These are phyloP conservation scores for Claviceps digitariae DNA, from an alignment of 2,329 filamentous ascomycete genomes.

Conservation along the genomic window DNA sequence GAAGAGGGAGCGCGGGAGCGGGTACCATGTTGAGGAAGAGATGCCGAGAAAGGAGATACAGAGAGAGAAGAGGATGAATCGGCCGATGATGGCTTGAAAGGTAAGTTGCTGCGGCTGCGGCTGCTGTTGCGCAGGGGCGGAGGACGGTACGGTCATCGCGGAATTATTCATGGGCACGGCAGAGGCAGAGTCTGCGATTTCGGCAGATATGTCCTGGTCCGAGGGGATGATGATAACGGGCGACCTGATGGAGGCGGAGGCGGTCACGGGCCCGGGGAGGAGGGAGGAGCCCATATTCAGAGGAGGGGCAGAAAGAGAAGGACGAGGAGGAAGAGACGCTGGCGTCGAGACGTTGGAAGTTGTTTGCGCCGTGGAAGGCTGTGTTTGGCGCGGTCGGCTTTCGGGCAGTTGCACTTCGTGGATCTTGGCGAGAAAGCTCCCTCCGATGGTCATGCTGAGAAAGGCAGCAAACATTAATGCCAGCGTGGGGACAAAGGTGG, in stretches of 20 bases:
- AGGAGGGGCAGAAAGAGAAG: constrained; percentile 8
- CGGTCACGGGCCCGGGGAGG: constrained; percentile 29
- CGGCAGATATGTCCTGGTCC: constrained; percentile 49
- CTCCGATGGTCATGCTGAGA: constrained; percentile 42
- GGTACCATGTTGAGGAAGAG: constrained; percentile 48
- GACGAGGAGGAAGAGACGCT: constrained; percentile 1
- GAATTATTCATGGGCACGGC: constrained; percentile 16
- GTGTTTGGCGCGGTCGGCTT: constrained; percentile 35
- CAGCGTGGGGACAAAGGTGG: constrained; percentile 43
- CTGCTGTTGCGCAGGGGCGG: constrained; percentile 8
- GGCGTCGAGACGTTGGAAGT: not conserved
- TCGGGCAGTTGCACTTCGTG: constrained; percentile 44
- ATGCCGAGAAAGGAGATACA: constrained; percentile 44
- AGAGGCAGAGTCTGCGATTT: constrained; percentile 34
- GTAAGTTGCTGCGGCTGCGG: constrained; percentile 23
- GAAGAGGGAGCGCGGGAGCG: constrained; percentile 39
- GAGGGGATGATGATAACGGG: constrained; percentile 49
- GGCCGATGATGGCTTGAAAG: constrained; percentile 43
- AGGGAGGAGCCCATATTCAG: constrained; percentile 7
- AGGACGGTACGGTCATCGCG: not conserved
- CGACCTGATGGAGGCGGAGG: constrained; percentile 34
- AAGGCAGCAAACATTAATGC: constrained; percentile 37
- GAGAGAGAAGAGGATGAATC: constrained; percentile 42
- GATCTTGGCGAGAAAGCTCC: constrained; percentile 45
- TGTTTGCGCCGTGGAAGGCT: constrained; percentile 6